Base-by-base conservation (phyloP, 2,329 filamentous ascomycete species). In the Tolypocladium pustulatum region DNA sequence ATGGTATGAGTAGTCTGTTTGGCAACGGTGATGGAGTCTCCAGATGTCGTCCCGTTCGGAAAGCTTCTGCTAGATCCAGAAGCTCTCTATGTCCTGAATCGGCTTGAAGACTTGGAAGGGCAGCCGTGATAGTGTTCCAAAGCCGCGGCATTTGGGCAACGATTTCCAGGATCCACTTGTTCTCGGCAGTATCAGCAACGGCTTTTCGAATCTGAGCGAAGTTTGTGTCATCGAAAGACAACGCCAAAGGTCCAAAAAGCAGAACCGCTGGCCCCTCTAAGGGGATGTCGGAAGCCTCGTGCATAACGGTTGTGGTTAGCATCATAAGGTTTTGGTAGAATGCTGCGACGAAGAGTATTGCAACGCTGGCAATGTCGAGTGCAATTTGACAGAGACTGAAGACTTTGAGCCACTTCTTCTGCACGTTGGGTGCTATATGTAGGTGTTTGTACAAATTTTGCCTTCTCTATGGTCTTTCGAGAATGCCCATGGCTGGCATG, bases 1-100 rank as follows among this genome's bases (percentile, higher is more conserved):
- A 65, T 0, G 74, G 73, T 6, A 65, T 69, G 25, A 76, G 66
- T 15, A 75, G 56, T 15, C 66, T 65, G 58, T 71, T 72, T 1
- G 69, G 67, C 10, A 72, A 61, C 30, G 59, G 59, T 25, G 30
- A 57, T 22, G 43, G 20, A 27, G 32, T 54, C 10, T 52, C 22
- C 7, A 55, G 8, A 2, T 46, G 9, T 25, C 43, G 27, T n/a
- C 56, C 59, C 9, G 56, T 60, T 8, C 4, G 13, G 17, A 60
- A 53, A n/a, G 41, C 32, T 10, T 58, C 41, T 20, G n/a, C 22
- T 3, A 58, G 22, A 25, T 56, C 52, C 30, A 25, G 17, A 12
- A 60, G 51, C 25, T 58, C 41, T 32, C 52, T 41, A 13, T 36
- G 41, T 22, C 22, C 30, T 40, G 40, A 6, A 17, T 15, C 13